Base-by-base conservation (phyloP, 306 rosid species). In the Mimosa bimucronata region DNA sequence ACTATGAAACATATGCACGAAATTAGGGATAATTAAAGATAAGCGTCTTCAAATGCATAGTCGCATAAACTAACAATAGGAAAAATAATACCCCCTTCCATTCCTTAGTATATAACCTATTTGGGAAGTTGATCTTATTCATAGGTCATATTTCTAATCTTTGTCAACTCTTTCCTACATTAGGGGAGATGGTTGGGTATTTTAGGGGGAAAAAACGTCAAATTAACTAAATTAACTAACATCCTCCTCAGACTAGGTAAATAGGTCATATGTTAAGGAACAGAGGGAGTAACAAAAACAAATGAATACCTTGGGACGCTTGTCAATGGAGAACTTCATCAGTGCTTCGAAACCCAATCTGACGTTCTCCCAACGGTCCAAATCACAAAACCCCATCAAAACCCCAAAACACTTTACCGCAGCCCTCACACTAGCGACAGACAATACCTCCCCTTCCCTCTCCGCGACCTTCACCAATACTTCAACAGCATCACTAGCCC, bases 281-380 rank as follows among this genome's bases (percentile, higher is more conserved):
- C 0, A 10, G 12, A 42, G 12, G 12, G 2, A 42, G 12, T 9
- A n/a, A 55, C 14, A 29, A 9, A 19, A 58, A 41, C 26, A 42
- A n/a, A 48, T 31, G 44, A 23, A 70, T 70, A 91, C 97, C 99
- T 93, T 95, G 38, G 99, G 99, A 45, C 98, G 97, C 82, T 86
- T 87, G 64, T 91, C 92, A 53, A 87, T 81, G 7, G 99, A 89
- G 64, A 92, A 91, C 77, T 87, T 86, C 6, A 93, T 83, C 89
- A 95, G 77, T 2, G 89, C 88, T 72, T 90, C 84, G 21, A 91
- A 87, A 28, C 99, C 96, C 48, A 93, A 82, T 85, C 89, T 85
- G 29, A 91, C 57, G 2, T 87, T 89, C 37, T 81, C 81, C 99
- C 99, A 95, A 88, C 83, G 86, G 78, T 90, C 91, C 87, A 95